phyloP scores from a whole-genome alignment of 495 filamentous ascomycete species.

The Aspergillus avenaceus region DNA sequence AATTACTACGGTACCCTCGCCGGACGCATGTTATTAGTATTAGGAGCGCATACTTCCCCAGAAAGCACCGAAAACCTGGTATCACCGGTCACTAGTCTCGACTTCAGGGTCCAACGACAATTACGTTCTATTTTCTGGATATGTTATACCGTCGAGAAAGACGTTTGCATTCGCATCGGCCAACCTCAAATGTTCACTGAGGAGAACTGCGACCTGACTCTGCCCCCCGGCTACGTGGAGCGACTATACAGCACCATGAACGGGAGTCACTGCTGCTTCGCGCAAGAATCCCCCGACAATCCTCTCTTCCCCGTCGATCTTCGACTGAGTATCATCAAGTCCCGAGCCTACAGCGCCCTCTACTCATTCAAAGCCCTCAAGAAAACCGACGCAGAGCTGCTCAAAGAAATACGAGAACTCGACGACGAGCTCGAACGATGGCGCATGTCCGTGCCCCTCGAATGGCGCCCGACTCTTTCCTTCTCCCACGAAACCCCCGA shows the following conservation, averaged over 20 bases:
- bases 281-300: conserved; percentile 20
- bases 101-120: conserved; percentile 22
- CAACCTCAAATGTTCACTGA: conserved; percentile 49
- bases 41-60: conserved; percentile 37
- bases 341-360: conserved; percentile 41
- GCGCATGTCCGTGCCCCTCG: conserved; percentile 40
- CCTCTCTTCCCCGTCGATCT: conserved; percentile 47
- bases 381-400: conserved; percentile 49
- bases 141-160: conserved; percentile 49
- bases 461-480: conserved; percentile 42
- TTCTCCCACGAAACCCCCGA: conserved; percentile 32
- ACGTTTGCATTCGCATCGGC: conserved; percentile 45
- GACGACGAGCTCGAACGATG: conserved; percentile 50
- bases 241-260: conserved; percentile 27
- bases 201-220: conserved; percentile 50
- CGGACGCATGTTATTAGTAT: conserved; percentile 42
- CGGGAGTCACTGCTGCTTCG: conserved; percentile 12
- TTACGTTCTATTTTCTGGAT: conserved; percentile 52
- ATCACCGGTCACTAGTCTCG: background rate
- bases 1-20: conserved; percentile 39
- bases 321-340: conserved; percentile 47
- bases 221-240: conserved; percentile 42
- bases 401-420: conserved; percentile 48
- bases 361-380: conserved; percentile 43
- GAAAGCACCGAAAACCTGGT: conserved; percentile 1